Percentiles rank a stretch among this genome's conserved stretches.
These are phyloP conservation scores for Cynanchum wilfordii DNA, from an alignment of 257 asterid genomes.

Conservation along the genomic window DNA sequence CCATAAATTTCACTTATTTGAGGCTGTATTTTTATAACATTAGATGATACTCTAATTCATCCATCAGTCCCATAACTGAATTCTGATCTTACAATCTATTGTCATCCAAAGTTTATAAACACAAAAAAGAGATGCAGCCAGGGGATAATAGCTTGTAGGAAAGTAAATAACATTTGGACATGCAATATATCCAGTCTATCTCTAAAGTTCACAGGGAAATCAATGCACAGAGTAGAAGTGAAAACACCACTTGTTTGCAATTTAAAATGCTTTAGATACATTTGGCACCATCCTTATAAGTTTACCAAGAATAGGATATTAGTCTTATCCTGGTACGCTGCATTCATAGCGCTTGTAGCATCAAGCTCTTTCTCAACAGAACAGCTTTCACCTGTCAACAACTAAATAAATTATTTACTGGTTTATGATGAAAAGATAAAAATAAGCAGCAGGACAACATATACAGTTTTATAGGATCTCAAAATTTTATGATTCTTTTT, in stretches of 20 bases:
- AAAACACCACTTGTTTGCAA: background rate
- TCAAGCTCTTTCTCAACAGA: slow-evolving; percentile 95
- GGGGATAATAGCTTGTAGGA: background rate
- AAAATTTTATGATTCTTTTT: background rate
- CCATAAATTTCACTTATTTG: background rate
- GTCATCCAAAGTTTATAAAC: background rate
- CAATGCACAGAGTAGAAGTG: slow-evolving; percentile 1
- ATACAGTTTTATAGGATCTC: background rate
- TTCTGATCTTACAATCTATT: background rate
- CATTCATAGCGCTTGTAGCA: slow-evolving; percentile 63
- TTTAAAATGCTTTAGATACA: slow-evolving; percentile 6
- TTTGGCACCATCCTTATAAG: slow-evolving; percentile 20
- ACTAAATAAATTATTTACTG: slow-evolving; percentile 21
- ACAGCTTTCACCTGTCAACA: slow-evolving; percentile 84
- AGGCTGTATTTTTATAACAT: background rate
- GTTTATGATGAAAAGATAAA: slow-evolving; percentile 15
- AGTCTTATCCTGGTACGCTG: slow-evolving; percentile 98
- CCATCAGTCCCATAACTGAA: background rate
- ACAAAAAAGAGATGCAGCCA: no score
- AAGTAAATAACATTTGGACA: background rate
- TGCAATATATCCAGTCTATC: background rate
- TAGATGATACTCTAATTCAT: background rate
- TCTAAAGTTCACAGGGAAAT: background rate
- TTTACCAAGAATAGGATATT: slow-evolving; percentile 94
- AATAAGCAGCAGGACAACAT: background rate